Evolutionary conservation across 2,329 filamentous ascomycete species (phyloP).

Genomic region (Penicillium concentricum): DNA sequence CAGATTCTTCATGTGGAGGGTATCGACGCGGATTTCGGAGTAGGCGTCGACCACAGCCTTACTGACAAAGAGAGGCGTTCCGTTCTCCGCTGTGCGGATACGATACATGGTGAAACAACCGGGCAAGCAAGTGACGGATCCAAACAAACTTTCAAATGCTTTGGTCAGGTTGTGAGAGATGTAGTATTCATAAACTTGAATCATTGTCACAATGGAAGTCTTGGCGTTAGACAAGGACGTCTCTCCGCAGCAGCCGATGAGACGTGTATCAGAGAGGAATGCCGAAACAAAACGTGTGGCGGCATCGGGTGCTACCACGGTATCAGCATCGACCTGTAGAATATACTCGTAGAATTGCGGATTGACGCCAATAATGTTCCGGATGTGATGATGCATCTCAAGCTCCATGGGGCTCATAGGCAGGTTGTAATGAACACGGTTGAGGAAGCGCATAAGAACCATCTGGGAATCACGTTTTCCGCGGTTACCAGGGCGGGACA

Average conservation of each 20-base stretch:
- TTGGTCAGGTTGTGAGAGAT: slow-evolving; percentile 97
- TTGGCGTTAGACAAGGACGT: slow-evolving; percentile 92
- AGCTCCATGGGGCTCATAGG: slow-evolving; percentile 95
- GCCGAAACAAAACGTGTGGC: slow-evolving; percentile 88
- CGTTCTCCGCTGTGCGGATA: slow-evolving; percentile 87
- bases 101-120: slow-evolving; percentile 99
- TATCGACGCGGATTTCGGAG: slow-evolving; percentile 91
- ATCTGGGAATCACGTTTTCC: slow-evolving; percentile 99
- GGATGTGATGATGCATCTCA: slow-evolving; percentile 97
- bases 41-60: slow-evolving; percentile 86
- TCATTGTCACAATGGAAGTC: slow-evolving; percentile 93
- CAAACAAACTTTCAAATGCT: slow-evolving; percentile 95
- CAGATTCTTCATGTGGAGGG: slow-evolving; percentile 97
- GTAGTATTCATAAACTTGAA: slow-evolving; percentile 99
- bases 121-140: slow-evolving; percentile 93
- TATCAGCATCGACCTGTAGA: slow-evolving; percentile 96
- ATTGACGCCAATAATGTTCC: slow-evolving; percentile 98
- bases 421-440: slow-evolving; percentile 96
- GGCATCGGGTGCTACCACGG: slow-evolving; percentile 84
- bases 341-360: slow-evolving; percentile 98
- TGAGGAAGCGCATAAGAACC: slow-evolving; percentile 97
- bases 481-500: slow-evolving; percentile 80
- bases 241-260: slow-evolving; percentile 95
- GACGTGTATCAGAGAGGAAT: slow-evolving; percentile 84
- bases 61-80: slow-evolving; percentile 95